phyloP scores from a whole-genome alignment of 1,139 yeast species.

The Schwanniomyces etchellsii region DNA sequence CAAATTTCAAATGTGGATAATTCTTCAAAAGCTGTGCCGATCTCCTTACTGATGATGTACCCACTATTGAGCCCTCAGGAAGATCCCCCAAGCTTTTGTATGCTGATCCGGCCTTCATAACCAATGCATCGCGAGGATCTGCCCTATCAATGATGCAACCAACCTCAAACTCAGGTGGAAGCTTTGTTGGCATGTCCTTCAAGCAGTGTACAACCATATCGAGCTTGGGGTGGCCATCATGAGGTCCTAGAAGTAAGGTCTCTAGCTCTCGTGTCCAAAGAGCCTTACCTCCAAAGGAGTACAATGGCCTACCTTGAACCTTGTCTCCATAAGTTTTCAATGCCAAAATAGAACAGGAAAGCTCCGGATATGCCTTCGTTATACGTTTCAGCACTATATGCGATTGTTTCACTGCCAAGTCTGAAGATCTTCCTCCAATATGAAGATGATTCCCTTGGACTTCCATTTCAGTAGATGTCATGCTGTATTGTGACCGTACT shows the following conservation, averaged over 20 bases:
- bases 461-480: not conserved
- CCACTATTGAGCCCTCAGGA: conserved; percentile 83
- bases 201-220: conserved; percentile 91
- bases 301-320: conserved; percentile 76
- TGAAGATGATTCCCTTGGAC: conserved; percentile 23
- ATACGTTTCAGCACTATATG: conserved; percentile 65
- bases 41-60: conserved; percentile 90
- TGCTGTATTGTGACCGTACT: no score
- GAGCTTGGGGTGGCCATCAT: conserved; percentile 62
- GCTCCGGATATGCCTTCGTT: conserved; percentile 53
- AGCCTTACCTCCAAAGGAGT: conserved; percentile 93
- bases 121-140: conserved; percentile 91
- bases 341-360: conserved; percentile 64
- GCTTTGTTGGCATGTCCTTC: conserved; percentile 89
- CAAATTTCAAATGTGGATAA: conserved; percentile 41
- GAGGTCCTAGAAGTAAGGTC: conserved; percentile 56
- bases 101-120: conserved; percentile 64
- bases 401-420: conserved; percentile 82
- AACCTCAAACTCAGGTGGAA: conserved; percentile 85
- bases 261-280: conserved; percentile 96
- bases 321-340: conserved; percentile 87
- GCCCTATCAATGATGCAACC: conserved; percentile 85
- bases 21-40: conserved; percentile 57
- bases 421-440: conserved; percentile 88
- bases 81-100: conserved; percentile 64